Evolutionary conservation across 768 basidiomycete genomes (phyloP), one percentile per base, ranked within the genome.

Genomic region (Pisolithus orientalis): DNA sequence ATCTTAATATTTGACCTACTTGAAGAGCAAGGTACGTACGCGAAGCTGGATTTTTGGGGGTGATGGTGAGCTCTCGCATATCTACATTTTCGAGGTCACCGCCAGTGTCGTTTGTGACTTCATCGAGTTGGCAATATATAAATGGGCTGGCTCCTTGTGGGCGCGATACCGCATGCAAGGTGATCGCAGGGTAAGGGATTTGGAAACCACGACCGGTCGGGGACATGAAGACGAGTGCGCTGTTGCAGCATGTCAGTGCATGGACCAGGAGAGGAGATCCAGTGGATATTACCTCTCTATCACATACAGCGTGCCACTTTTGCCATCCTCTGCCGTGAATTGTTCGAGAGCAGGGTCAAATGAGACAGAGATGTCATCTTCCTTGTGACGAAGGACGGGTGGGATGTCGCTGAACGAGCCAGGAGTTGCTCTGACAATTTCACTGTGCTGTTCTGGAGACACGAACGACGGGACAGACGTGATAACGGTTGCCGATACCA

Each of bases 41-140:
- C 9, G 83, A 75, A 9, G 70, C 64, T 2, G 77, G 11, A 38
- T 78, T 71, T 57, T 76, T 70, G 2, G 94, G 89, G 13, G 84
- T 72, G 60, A 99, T 85, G 59, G 68, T 79, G 50, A 99, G 74
- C 63, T 97, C 95, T 49, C 88, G 77, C 82, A 94, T 85, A 7
- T 80, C 76, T 39, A 67, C 57, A 51, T 75, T 74, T 34, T 73
- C 75, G 27, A 65, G 67, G 29, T 76, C 68, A 14, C 65, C 59
- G 24, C 59, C 46, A 1, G 68, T 37, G 69, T 72, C 64, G 54
- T 65, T 60, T 72, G 59, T 70, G n/a, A 70, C 69, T 47, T 91
- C 91, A 59, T 96, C 94, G 10, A 98, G 79, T 59, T 99, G 96
- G 65, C 94, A 96, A 68, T 97, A 98, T 64, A 98, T 79, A 6